Base-by-base conservation (phyloP, 768 basidiomycete species). In the Calocera viscosa region DNA sequence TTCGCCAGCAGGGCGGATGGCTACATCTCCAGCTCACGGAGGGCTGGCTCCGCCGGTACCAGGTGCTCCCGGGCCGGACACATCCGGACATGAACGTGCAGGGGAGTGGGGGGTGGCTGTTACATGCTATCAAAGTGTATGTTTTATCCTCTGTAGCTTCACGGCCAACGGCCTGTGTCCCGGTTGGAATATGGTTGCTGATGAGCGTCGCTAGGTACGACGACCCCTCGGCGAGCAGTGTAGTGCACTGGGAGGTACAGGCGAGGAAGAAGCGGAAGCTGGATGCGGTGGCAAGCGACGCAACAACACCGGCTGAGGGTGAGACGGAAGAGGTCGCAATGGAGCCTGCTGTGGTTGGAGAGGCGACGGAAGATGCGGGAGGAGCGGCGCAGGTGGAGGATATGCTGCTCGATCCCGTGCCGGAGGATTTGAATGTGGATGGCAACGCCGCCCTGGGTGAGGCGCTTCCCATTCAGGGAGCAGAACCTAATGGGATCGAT, bases 81-180 rank as follows among this genome's bases (percentile, higher is more conserved):
- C 96, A 99, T 78, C 96, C 96, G 2, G 85, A 84, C 70, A 98
- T 99, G 96, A 87, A 81, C 66, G 90, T 86, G 67, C 88, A 90
- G 24, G 91, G 91, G 12, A 86, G 88, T 0, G 94, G 93, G 16
- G 95, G 96, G 0, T 96, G 85, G 76, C 77, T 98, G 49, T 80
- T 97, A 33, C 86, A 90, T 73, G 83, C 86, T 19, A 87, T 86
- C n/a, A 91, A 91, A 83, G 85, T 97, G 89, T 94, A 79, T 49
- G 81, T 71, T 67, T 24, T 24, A 11, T 33, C 24, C 8, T 40
- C 35, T 33, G n/a, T 67, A 14, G 22, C 24, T 41, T 24, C 38
- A 16, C 41, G 33, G 38, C 7, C 35, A 38, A 8, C 43, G 7
- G 19, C 8, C 43, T 47, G 19, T 5, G 8, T 47, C 5, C 19